These are phyloP conservation scores for Chaetomium sp. DNA, from an alignment of 2,329 filamentous ascomycete species.

Conservation along the genomic window DNA sequence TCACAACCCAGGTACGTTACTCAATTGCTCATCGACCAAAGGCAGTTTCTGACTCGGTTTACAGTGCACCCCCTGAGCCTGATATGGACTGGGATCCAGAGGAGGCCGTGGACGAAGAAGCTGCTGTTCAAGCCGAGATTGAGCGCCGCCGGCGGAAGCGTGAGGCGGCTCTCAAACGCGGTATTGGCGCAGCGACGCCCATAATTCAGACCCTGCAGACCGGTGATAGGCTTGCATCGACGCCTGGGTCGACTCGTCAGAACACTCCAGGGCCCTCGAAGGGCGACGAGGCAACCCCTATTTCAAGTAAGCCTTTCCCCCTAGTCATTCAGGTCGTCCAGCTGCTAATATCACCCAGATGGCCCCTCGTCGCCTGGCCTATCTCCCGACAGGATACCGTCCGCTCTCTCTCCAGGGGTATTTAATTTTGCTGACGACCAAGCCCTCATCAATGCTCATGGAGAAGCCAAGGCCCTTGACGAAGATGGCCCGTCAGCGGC, in stretches of 20 bases:
- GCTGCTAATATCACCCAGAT: slow-evolving; percentile 14
- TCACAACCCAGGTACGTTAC: slow-evolving; percentile 32
- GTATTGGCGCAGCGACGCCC: slow-evolving; percentile 67
- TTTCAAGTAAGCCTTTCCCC: slow-evolving; percentile 37
- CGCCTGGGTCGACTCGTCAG: slow-evolving; percentile 43
- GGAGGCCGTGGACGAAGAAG: slow-evolving; percentile 61
- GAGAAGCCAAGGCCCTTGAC: slow-evolving; percentile 34
- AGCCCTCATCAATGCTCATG: slow-evolving; percentile 58
- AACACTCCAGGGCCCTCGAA: slow-evolving; percentile 34
- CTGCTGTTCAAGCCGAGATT: slow-evolving; percentile 58
- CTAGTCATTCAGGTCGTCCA: background rate
- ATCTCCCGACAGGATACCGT: slow-evolving; percentile 34
- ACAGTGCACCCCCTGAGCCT: slow-evolving; percentile 11
- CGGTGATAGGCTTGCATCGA: slow-evolving; percentile 52
- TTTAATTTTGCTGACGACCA: slow-evolving; percentile 61
- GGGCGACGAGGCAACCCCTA: slow-evolving; percentile 37
- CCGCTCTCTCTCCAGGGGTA: slow-evolving; percentile 49
- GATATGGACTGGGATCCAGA: slow-evolving; percentile 44
- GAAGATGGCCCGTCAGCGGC: slow-evolving; percentile 82
- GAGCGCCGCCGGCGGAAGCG: slow-evolving; percentile 78
- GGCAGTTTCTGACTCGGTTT: background rate
- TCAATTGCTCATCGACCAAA: background rate
- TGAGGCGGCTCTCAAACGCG: slow-evolving; percentile 71
- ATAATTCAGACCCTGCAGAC: slow-evolving; percentile 70
- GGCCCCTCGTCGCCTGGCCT: slow-evolving; percentile 31